Conservation (phyloP, 345 rosid genomes). For the Syzygium aqueum region DNA sequence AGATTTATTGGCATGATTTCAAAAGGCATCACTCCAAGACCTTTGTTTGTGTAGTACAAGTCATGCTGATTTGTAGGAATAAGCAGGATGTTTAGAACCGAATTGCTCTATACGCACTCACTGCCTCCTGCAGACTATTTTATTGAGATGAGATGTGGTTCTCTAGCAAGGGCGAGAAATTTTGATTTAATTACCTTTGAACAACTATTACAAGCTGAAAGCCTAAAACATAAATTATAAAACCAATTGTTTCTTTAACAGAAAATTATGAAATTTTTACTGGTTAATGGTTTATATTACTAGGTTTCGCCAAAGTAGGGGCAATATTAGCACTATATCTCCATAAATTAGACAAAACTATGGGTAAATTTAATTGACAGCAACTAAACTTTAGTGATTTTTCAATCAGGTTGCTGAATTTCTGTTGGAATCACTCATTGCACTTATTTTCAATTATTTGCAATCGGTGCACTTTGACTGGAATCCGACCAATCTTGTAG, state of each 20-base stretch:
- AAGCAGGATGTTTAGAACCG: background rate
- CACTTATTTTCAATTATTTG: background rate
- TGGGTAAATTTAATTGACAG: background rate
- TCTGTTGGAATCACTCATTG: background rate
- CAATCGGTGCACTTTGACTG: background rate
- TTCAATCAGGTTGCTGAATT: background rate
- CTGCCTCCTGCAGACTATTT: background rate
- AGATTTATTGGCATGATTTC: background rate
- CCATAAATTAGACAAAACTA: background rate
- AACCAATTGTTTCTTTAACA: background rate
- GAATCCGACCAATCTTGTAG: background rate
- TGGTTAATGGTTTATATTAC: background rate
- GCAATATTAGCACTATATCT: background rate
- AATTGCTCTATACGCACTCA: background rate
- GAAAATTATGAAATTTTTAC: background rate
- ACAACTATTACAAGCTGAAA: background rate
- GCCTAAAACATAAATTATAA: background rate
- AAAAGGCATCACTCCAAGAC: background rate
- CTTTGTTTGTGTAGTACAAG: background rate
- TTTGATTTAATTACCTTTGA: background rate
- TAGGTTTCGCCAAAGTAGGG: background rate
- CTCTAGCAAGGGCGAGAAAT: background rate
- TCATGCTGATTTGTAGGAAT: background rate
- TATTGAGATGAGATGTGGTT: background rate
- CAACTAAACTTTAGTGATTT: background rate